Conservation (phyloP, 2,329 filamentous ascomycete species). For the Davidsoniella virescens region DNA sequence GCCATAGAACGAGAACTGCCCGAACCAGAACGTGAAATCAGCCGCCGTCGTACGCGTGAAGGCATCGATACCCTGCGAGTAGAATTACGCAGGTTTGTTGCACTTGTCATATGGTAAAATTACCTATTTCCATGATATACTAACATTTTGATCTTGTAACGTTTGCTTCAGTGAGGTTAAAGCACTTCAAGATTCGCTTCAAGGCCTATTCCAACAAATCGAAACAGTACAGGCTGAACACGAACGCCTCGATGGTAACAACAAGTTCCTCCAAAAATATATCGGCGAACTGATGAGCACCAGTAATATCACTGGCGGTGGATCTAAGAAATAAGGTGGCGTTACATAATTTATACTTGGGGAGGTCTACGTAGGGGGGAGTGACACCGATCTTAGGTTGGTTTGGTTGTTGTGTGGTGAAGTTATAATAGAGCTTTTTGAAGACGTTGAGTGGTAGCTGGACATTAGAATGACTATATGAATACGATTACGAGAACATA, state of each 20-base stretch:
- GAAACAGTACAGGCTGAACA: constrained; percentile 90
- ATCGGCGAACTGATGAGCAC: constrained; percentile 90
- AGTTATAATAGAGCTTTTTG: too few species aligned
- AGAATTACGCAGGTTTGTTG: neutral
- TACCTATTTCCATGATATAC: too few species aligned
- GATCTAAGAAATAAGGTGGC: constrained; percentile 30
- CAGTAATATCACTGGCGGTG: constrained; percentile 50
- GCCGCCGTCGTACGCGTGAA: neutral
- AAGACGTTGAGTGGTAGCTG: too few species aligned
- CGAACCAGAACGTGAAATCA: neutral
- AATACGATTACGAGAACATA: too few species aligned
- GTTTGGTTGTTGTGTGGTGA: too few species aligned
- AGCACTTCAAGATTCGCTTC: constrained; percentile 71
- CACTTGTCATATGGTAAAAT: too few species aligned
- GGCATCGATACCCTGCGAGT: neutral
- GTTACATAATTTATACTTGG: neutral
- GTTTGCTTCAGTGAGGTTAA: constrained; percentile 60
- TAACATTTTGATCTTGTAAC: neutral
- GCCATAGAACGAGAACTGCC: neutral
- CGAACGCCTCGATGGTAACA: constrained; percentile 90
- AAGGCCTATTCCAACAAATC: constrained; percentile 82
- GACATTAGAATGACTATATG: too few species aligned
- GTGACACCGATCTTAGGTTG: too few species aligned
- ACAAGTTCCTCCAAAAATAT: constrained; percentile 94
- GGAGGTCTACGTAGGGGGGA: too few species aligned